Evolutionary conservation across 2,329 filamentous ascomycete genomes (phyloP).

Genomic region (Cordyceps fumosorosea): DNA sequence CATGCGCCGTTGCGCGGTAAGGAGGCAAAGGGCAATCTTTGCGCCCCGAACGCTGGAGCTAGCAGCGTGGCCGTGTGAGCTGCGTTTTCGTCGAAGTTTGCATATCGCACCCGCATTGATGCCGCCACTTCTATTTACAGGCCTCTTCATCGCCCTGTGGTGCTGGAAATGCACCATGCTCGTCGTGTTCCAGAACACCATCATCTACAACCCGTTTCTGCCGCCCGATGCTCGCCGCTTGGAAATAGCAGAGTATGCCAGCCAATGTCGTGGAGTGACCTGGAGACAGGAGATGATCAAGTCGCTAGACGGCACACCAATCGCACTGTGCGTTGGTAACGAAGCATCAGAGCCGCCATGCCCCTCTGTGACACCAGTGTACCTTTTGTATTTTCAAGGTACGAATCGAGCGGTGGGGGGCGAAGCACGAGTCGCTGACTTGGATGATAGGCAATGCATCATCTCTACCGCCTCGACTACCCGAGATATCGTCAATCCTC

Average conservation of each 20-base stretch:
- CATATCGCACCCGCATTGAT: conserved; percentile 41
- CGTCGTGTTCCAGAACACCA: conserved; percentile 71
- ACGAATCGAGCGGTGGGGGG: background rate
- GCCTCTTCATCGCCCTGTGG: conserved; percentile 60
- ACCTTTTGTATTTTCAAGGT: conserved; percentile 54
- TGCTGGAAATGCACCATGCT: conserved; percentile 65
- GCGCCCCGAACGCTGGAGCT: background rate
- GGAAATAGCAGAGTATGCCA: conserved; percentile 56
- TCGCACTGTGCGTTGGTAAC: conserved; percentile 53
- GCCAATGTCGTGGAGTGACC: conserved; percentile 51
- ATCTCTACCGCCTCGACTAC: conserved; percentile 50
- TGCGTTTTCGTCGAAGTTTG: conserved; percentile 16
- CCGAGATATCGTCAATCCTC: conserved; percentile 48
- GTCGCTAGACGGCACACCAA: conserved; percentile 57
- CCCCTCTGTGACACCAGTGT: conserved; percentile 31
- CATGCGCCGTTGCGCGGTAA: background rate
- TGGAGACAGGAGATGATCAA: conserved; percentile 61
- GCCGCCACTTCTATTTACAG: conserved; percentile 60
- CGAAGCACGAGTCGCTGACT: conserved; percentile 1
- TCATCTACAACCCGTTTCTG: conserved; percentile 73
- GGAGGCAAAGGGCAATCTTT: background rate
- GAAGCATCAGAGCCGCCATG: conserved; percentile 18
- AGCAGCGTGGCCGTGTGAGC: background rate
- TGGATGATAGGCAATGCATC: conserved; percentile 47
- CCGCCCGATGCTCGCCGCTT: conserved; percentile 65